Evolutionary conservation across 345 rosid genomes (phyloP).

Genomic region (Citropsis articulata): DNA sequence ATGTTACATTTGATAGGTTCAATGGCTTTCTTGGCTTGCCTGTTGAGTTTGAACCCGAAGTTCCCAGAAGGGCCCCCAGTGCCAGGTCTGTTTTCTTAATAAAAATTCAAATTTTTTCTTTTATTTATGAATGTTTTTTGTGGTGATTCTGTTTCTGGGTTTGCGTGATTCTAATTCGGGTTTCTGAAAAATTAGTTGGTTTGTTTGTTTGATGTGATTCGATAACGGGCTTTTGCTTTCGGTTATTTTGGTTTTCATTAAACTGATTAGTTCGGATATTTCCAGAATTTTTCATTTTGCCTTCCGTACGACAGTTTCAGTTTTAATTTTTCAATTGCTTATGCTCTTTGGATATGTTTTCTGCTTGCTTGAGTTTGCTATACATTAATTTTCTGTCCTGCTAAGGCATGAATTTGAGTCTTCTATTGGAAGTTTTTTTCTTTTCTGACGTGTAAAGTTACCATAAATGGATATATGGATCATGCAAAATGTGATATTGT

Average conservation of each 20-base stretch:
- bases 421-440: not conserved
- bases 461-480: not conserved
- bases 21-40: conserved; percentile 98
- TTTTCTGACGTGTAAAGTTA: not conserved
- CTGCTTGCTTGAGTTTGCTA: not conserved
- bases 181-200: not conserved
- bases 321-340: not conserved
- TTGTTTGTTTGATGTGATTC: not conserved
- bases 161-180: conserved; percentile 8
- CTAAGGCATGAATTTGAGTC: not conserved
- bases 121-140: not conserved
- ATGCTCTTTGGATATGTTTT: not conserved
- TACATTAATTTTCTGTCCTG: not conserved
- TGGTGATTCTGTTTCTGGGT: conserved; percentile 3
- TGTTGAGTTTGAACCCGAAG: conserved; percentile 97
- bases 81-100: conserved; percentile 58
- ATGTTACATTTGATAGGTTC: conserved; percentile 98
- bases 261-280: not conserved
- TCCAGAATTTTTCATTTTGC: not conserved
- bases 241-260: not conserved
- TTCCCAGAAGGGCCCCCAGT: conserved; percentile 90
- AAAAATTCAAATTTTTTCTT: not conserved
- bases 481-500: not conserved
- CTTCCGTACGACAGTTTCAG: too few species aligned
- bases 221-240: not conserved